These are phyloP conservation scores for Xerocomus nothofagi DNA, from an alignment of 1,284 basidiomycete genomes.

Conservation along the genomic window DNA sequence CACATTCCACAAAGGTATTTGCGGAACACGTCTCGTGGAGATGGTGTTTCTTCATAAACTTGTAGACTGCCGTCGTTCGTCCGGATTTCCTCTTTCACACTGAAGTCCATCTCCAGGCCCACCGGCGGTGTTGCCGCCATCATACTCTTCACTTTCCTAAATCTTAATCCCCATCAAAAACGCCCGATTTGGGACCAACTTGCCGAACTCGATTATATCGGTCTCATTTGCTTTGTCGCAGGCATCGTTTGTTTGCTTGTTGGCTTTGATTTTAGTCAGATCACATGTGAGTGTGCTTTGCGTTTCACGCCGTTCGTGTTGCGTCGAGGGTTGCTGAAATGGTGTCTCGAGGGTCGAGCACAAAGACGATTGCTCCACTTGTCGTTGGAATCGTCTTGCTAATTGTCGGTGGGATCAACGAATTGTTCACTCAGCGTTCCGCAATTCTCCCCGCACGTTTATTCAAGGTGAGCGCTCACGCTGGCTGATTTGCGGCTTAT, in stretches of 20 bases:
- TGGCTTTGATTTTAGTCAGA: constrained; percentile 81
- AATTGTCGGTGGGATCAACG: constrained; percentile 59
- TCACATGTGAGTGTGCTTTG: too few relatives aligned
- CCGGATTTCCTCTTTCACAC: background rate
- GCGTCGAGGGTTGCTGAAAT: too few relatives aligned
- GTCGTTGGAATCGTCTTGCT: constrained; percentile 63
- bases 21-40: constrained; percentile 73
- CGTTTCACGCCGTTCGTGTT: too few relatives aligned
- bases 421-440: constrained; percentile 67
- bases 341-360: too few relatives aligned
- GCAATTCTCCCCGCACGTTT: constrained; percentile 82
- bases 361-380: constrained; percentile 71
- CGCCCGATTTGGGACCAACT: constrained; percentile 58
- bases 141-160: constrained; percentile 77
- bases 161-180: constrained; percentile 72
- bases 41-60: constrained; percentile 78
- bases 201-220: constrained; percentile 76
- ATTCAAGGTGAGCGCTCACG: constrained; percentile 72
- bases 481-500: background rate
- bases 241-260: constrained; percentile 79
- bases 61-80: constrained; percentile 59
- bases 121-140: constrained; percentile 71
- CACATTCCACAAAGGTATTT: constrained; percentile 44
- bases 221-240: constrained; percentile 66
- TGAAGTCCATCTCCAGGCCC: constrained; percentile 45